These are phyloP conservation scores for Xerocomus amazonicus DNA, from an alignment of 1,284 basidiomycete species.

Conservation along the genomic window DNA sequence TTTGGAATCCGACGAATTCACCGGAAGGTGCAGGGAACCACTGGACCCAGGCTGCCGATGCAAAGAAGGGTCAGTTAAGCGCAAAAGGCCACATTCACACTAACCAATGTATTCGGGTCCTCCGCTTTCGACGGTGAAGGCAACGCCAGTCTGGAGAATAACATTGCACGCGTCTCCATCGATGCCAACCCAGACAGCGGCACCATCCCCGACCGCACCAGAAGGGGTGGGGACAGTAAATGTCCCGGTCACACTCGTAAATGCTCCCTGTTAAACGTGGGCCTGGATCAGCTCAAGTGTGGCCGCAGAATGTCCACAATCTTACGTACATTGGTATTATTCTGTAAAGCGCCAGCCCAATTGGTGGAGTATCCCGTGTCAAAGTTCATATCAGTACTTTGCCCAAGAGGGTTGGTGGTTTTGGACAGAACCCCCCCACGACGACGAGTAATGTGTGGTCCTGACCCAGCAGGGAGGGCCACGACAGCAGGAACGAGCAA, in stretches of 20 bases:
- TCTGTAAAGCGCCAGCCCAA: conserved; percentile 5
- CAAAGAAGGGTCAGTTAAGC: not conserved
- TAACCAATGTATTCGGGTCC: not conserved
- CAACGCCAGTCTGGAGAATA: conserved; percentile 5
- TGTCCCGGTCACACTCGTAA: not conserved
- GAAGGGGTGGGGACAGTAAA: conserved; percentile 2
- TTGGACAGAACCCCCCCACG: not conserved
- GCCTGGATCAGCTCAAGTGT: not conserved
- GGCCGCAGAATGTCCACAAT: too few relatives aligned
- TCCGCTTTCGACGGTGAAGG: not conserved
- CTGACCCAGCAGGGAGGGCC: not conserved
- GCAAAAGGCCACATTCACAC: not conserved
- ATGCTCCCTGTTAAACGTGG: not conserved
- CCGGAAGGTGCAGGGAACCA: not conserved
- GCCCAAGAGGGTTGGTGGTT: not conserved
- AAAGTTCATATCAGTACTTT: not conserved
- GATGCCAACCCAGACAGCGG: conserved; percentile 7
- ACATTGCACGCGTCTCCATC: conserved; percentile 2
- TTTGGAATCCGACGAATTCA: not conserved
- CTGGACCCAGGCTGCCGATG: conserved; percentile 1
- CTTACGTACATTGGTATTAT: not conserved
- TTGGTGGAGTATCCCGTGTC: not conserved
- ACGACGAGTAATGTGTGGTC: not conserved
- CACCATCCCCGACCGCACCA: not conserved
- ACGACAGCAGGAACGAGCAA: not conserved